Base-by-base conservation (phyloP, 1,139 yeast species). In the Petasospora fabianii region DNA sequence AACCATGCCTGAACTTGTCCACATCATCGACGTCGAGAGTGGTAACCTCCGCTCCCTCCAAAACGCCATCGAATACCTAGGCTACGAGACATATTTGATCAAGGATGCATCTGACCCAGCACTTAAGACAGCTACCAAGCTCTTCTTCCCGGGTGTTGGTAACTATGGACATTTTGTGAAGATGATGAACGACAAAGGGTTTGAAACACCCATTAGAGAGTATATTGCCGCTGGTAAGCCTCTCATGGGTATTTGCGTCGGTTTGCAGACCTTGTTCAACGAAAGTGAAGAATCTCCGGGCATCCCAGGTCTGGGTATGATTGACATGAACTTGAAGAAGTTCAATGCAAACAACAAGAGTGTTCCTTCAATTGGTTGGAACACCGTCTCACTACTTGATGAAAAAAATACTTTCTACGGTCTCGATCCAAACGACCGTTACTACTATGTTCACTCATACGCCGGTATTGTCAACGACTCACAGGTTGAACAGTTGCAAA, bases 291-390 rank as follows among this genome's bases (percentile, higher is more conserved):
- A 92, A 60, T 75, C 84, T 45, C 78, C 81, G 3, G 71, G 66
- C 13, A 71, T 73, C 31, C 54, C 60, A 27, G 97, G 97, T 1
- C 62, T 82, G 27, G 51, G 59, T 0, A 67, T 75, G 31, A 60
- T 82, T 29, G 72, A 73, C 34, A 66, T 80, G 36, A 60, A 62
- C 7, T 68, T 92, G 49, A 60, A 62, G 16, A 81, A 76, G 53
- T 92, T 92, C 57, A 64, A 77, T 46, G 66, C 71, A 28, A 44
- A 67, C 3, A 80, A 73, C 41, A 92, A 92, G 60, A 74, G 96
- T 10, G 98, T 92, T 3, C 98, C 98, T 3, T 92, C 85, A 50
- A 92, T 92, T 51, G 98, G 98, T 16, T 92, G 98, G 98, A 92
- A 88, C 60, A 64, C 69, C 7, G 65, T 75, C 4, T 59, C 53